Percentiles rank a stretch among this genome's conserved stretches.
Evolutionary conservation across 768 basidiomycete genomes (phyloP).

Genomic region (Paxillus involutus): DNA sequence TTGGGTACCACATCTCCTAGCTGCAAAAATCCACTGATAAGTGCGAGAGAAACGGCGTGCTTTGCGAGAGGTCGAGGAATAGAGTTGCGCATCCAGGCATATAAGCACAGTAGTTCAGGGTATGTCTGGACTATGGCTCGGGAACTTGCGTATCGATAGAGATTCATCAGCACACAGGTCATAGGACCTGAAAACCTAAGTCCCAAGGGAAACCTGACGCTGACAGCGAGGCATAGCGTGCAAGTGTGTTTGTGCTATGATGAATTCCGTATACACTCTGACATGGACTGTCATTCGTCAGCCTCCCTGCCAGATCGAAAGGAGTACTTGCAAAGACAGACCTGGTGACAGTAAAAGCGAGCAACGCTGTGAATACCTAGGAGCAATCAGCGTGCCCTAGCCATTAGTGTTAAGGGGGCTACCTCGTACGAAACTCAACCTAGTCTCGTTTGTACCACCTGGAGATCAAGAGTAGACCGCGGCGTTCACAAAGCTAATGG

Average conservation of each 20-base stretch:
- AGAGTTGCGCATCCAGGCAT: too few species aligned
- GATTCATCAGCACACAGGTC: not conserved
- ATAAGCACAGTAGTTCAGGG: too few species aligned
- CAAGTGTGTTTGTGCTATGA: conserved; percentile 59
- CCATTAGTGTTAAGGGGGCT: conserved; percentile 41
- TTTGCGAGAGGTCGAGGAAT: too few species aligned
- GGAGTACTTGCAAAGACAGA: not conserved
- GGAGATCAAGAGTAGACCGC: too few species aligned
- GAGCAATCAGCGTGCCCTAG: conserved; percentile 44
- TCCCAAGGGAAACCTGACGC: conserved; percentile 10
- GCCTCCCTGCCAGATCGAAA: too few species aligned
- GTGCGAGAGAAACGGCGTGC: too few species aligned
- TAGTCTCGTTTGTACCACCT: conserved; percentile 38
- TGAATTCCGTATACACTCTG: conserved; percentile 55
- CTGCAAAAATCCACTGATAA: too few species aligned
- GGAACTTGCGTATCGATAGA: conserved; percentile 44
- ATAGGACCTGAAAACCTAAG: not conserved
- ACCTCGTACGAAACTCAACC: conserved; percentile 37
- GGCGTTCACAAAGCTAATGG: too few species aligned
- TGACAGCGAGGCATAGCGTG: conserved; percentile 65
- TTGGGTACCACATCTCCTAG: too few species aligned
- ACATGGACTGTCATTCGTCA: conserved; percentile 36
- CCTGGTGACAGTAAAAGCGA: conserved; percentile 26
- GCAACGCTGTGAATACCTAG: conserved; percentile 30
- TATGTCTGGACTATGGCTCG: conserved; percentile 57